These are phyloP conservation scores for Candolleomyces eurysporus DNA, from an alignment of 768 basidiomycete species.

Conservation along the genomic window DNA sequence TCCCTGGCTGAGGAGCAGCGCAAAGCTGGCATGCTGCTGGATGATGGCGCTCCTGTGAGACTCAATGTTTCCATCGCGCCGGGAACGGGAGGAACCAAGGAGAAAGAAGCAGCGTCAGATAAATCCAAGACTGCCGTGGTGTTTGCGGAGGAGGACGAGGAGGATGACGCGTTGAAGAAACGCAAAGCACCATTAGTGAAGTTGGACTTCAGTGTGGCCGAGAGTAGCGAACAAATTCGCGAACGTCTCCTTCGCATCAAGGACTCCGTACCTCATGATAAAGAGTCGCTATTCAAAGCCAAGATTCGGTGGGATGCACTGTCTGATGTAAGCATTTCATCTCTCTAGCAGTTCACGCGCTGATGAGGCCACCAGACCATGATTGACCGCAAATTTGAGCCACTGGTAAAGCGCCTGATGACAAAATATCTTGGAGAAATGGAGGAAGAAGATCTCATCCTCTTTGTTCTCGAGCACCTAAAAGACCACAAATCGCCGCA, in stretches of 20 bases:
- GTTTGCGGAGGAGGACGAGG: slow-evolving; percentile 82
- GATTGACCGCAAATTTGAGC: slow-evolving; percentile 85
- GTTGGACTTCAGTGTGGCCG: slow-evolving; percentile 84
- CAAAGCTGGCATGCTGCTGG: slow-evolving; percentile 84
- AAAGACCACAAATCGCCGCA: slow-evolving; percentile 86
- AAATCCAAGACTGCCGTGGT: slow-evolving; percentile 45
- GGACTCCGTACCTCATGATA: slow-evolving; percentile 71
- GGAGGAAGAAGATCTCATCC: slow-evolving; percentile 90
- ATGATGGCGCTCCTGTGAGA: slow-evolving; percentile 89
- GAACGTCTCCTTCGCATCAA: slow-evolving; percentile 80
- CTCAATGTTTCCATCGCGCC: slow-evolving; percentile 70
- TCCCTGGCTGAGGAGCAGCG: slow-evolving; percentile 87
- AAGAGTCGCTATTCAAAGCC: slow-evolving; percentile 74
- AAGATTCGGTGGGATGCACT: slow-evolving; percentile 93
- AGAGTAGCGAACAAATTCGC: slow-evolving; percentile 73
- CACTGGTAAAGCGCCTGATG: slow-evolving; percentile 80
- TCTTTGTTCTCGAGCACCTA: slow-evolving; percentile 91
- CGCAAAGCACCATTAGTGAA: slow-evolving; percentile 86
- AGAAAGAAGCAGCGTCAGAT: slow-evolving; percentile 43
- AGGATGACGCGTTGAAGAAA: slow-evolving; percentile 81
- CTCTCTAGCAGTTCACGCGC: slow-evolving; percentile 15
- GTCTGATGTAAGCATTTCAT: slow-evolving; percentile 61
- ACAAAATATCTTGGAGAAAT: slow-evolving; percentile 86
- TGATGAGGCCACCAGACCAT: slow-evolving; percentile 47
- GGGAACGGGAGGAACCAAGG: slow-evolving; percentile 39